phyloP scores from a whole-genome alignment of 176 grass and related monocot genomes.

The Miscanthus lutarioriparius region DNA sequence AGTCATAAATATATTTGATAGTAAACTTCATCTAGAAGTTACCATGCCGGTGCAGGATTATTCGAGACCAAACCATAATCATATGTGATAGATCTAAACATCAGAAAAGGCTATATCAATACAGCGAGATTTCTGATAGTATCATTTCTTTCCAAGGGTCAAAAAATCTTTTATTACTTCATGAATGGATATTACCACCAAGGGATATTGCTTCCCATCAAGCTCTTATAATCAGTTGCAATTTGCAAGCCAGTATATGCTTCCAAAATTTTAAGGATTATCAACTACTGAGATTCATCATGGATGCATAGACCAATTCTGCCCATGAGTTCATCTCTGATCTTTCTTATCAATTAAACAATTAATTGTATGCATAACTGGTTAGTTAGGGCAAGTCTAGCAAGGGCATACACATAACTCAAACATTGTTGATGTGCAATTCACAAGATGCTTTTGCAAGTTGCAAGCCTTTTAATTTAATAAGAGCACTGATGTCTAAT shows the following conservation, averaged over 20 bases:
- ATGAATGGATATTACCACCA: not conserved
- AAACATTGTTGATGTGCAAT: not conserved
- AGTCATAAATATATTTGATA: not conserved
- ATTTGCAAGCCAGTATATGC: constrained; percentile 9
- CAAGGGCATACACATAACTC: not conserved
- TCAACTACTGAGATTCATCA: not conserved
- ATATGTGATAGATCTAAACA: constrained; percentile 2
- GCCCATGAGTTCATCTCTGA: not conserved
- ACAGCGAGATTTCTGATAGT: not conserved
- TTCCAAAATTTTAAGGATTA: constrained; percentile 20
- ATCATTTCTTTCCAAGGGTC: not conserved
- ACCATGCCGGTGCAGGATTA: not conserved
- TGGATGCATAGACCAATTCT: not conserved
- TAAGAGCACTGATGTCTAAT: constrained; percentile 17
- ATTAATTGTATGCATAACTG: not conserved
- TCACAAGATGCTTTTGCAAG: constrained; percentile 5
- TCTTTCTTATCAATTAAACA: constrained; percentile 3
- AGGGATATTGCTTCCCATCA: not conserved
- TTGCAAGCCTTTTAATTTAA: constrained; percentile 13
- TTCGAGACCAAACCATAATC: not conserved
- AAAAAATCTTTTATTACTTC: not conserved
- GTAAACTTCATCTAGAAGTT: not conserved
- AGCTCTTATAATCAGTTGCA: constrained; percentile 16
- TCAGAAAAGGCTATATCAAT: not conserved
- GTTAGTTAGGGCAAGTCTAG: not conserved